Conservation (phyloP, 768 basidiomycete species). For the Porphyrellus cyaneotinctus region DNA sequence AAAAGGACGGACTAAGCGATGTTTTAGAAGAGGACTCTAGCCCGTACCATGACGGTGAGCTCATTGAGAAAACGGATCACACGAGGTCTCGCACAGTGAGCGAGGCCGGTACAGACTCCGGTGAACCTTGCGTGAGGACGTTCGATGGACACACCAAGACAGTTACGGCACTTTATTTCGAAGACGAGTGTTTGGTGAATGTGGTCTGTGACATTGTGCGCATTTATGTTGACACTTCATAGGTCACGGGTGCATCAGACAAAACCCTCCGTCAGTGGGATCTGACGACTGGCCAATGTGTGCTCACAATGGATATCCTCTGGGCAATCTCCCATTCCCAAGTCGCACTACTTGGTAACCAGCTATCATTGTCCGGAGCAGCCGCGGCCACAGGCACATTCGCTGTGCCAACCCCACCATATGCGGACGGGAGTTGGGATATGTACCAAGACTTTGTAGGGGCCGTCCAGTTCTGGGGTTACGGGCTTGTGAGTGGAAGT, state of each 20-base stretch:
- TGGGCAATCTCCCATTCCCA: conserved; percentile 97
- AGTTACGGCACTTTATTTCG: conserved; percentile 92
- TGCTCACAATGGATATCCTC: conserved; percentile 99
- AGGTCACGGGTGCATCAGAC: conserved; percentile 98
- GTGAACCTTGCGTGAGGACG: conserved; percentile 54
- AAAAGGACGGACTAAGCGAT: conserved; percentile 53
- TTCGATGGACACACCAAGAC: conserved; percentile 92
- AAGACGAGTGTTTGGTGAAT: conserved; percentile 86
- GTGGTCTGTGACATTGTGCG: background rate
- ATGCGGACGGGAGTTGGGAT: conserved; percentile 87
- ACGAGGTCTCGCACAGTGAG: conserved; percentile 38
- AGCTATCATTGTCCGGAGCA: conserved; percentile 48
- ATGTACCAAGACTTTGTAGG: conserved; percentile 98
- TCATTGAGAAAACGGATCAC: conserved; percentile 36
- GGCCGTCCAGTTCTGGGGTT: conserved; percentile 97
- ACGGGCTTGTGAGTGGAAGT: conserved; percentile 94
- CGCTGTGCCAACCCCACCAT: conserved; percentile 81
- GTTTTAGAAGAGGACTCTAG: conserved; percentile 60
- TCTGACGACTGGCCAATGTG: conserved; percentile 92
- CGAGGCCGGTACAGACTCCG: conserved; percentile 45
- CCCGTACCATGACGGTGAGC: conserved; percentile 31
- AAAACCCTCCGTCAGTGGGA: conserved; percentile 99
- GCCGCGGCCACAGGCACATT: conserved; percentile 61
- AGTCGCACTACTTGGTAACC: conserved; percentile 36
- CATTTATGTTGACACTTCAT: conserved; percentile 16